A percentile compares a stretch with the other conserved stretches of the same genome.
Evolutionary conservation across 768 basidiomycete genomes (phyloP).

Genomic region (Steccherinum ochraceum): DNA sequence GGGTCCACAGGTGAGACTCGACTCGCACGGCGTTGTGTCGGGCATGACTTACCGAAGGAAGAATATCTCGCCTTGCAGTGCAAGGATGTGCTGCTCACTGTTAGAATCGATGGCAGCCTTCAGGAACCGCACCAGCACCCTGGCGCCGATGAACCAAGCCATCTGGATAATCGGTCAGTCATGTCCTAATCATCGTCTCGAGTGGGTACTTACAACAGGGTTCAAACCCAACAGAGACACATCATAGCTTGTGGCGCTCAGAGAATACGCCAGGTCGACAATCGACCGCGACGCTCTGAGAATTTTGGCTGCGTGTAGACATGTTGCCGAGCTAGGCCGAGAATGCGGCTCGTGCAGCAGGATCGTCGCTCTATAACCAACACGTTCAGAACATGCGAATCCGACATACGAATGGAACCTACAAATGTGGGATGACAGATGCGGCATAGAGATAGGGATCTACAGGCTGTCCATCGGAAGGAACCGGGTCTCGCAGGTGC

Average conservation of each 20-base stretch:
- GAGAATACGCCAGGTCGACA: constrained; percentile 57
- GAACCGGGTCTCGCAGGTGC: constrained; percentile 49
- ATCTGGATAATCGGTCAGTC: too few relatives aligned
- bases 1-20: too few relatives aligned
- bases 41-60: constrained; percentile 59
- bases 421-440: constrained; percentile 14
- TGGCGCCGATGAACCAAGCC: constrained; percentile 58
- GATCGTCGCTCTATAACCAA: constrained; percentile 46
- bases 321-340: constrained; percentile 48
- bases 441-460: constrained; percentile 49
- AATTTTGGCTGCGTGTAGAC: constrained; percentile 63
- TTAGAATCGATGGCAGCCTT: constrained; percentile 56
- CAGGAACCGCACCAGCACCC: constrained; percentile 61
- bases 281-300: constrained; percentile 59
- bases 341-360: constrained; percentile 76
- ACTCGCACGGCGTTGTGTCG: too few relatives aligned
- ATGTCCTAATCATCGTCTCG: too few relatives aligned
- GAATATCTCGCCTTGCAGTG: constrained; percentile 55
- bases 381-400: background rate
- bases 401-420: background rate
- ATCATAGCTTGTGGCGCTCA: constrained; percentile 69
- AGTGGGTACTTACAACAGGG: constrained; percentile 50
- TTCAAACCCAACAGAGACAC: constrained; percentile 66
- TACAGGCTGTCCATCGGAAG: constrained; percentile 33
- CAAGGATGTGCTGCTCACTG: constrained; percentile 49